These are phyloP conservation scores for Saturnispora saitoi DNA, from an alignment of 805 yeast species.

Conservation along the genomic window DNA sequence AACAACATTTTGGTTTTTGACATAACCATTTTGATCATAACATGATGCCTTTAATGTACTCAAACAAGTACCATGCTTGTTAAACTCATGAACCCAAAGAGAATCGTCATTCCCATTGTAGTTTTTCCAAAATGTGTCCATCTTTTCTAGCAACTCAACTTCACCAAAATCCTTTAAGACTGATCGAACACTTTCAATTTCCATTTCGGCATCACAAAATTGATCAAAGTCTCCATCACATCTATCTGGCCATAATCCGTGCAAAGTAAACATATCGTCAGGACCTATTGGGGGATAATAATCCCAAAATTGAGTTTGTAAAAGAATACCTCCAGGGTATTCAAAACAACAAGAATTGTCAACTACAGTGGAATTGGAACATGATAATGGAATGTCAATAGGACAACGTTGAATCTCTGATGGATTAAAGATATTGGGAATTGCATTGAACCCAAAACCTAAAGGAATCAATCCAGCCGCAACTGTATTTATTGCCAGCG, in stretches of 20 bases:
- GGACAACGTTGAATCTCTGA: conserved; percentile 37
- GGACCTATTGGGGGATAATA: conserved; percentile 69
- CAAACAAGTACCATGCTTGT: conserved; percentile 92
- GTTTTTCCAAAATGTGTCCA: conserved; percentile 67
- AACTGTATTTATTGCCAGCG: neutral
- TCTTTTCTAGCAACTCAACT: conserved; percentile 42
- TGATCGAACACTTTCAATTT: conserved; percentile 41
- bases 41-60: conserved; percentile 69
- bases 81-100: conserved; percentile 87
- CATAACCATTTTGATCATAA: conserved; percentile 34
- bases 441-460: neutral
- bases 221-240: conserved; percentile 79
- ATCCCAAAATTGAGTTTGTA: conserved; percentile 93
- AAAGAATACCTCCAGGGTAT: conserved; percentile 72
- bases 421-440: neutral
- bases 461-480: neutral
- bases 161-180: conserved; percentile 41
- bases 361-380: conserved; percentile 46
- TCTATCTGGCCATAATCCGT: conserved; percentile 84
- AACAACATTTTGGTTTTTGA: conserved; percentile 40
- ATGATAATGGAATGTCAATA: conserved; percentile 48
- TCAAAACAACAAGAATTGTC: conserved; percentile 76
- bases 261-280: conserved; percentile 62
- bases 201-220: conserved; percentile 59
- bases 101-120: conserved; percentile 56